Conservation (phyloP, 805 yeast species). For the Yamadazyma ubonensis region DNA sequence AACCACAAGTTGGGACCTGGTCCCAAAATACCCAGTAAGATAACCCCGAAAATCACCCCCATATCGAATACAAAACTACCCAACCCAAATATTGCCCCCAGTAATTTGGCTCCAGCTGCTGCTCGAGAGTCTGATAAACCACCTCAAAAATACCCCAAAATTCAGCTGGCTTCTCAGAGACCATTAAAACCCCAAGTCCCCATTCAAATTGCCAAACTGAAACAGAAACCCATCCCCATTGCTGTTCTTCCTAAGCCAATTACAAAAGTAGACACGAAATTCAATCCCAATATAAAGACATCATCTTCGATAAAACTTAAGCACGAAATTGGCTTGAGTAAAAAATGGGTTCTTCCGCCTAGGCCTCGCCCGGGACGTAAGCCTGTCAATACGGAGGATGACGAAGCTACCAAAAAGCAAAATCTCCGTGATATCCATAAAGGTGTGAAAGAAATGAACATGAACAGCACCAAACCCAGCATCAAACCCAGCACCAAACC, state of each 20-base stretch:
- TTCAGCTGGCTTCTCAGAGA: not conserved
- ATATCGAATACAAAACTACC: no score
- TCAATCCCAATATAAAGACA: conserved; percentile 22
- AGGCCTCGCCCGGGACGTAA: conserved; percentile 56
- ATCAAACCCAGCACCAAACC: no score
- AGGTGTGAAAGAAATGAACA: conserved; percentile 8
- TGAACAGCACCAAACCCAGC: not conserved
- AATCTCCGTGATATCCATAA: conserved; percentile 6
- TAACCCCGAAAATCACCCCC: no score
- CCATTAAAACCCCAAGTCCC: conserved; percentile 19
- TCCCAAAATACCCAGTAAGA: no score
- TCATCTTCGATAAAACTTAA: conserved; percentile 12
- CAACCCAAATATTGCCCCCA: no score
- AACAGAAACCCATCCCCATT: conserved; percentile 29
- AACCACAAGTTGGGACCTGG: conserved; percentile 5
- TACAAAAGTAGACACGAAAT: conserved; percentile 16
- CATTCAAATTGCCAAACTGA: conserved; percentile 16
- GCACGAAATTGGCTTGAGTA: conserved; percentile 36
- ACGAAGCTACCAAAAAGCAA: conserved; percentile 6
- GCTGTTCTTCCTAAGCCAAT: conserved; percentile 30
- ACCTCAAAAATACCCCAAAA: not conserved
- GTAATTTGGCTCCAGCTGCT: not conserved
- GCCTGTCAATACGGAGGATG: conserved; percentile 21
- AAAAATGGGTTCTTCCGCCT: conserved; percentile 54
- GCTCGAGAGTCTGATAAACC: not conserved